A percentile compares a stretch with the other conserved stretches of the same genome.
phyloP scores from a whole-genome alignment of 441 rosid genomes.

The Codiaeum variegatum region DNA sequence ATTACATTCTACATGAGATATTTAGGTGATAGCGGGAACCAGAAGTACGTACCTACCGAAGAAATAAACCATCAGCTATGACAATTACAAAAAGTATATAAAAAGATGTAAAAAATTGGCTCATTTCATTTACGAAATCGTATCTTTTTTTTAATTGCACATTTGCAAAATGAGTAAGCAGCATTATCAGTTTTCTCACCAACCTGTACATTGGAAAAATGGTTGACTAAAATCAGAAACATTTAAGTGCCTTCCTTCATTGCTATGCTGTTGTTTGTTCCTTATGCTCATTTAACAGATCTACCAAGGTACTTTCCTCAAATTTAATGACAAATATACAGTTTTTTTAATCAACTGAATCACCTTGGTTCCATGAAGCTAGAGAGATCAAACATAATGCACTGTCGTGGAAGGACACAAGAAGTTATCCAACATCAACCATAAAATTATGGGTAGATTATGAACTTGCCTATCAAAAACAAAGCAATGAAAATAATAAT shows the following conservation, averaged over 20 bases:
- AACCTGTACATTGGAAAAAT: not conserved
- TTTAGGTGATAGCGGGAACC: not conserved
- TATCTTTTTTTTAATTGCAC: not conserved
- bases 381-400: not conserved
- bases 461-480: not conserved
- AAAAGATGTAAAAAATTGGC: too few species aligned
- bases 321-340: not conserved
- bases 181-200: not conserved
- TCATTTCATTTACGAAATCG: not conserved
- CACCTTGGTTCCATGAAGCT: not conserved
- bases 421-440: not conserved
- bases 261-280: not conserved
- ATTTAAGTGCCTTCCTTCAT: not conserved
- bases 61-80: not conserved
- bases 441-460: not conserved
- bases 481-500: not conserved
- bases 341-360: not conserved
- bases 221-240: not conserved
- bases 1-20: not conserved
- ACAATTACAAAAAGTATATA: not conserved
- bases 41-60: not conserved
- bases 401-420: not conserved
- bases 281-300: slow-evolving; percentile 6
- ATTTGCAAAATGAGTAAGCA: not conserved
- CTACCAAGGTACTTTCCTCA: not conserved